Base-by-base conservation (phyloP, 2,329 filamentous ascomycete species). In the Curvularia sp. region DNA sequence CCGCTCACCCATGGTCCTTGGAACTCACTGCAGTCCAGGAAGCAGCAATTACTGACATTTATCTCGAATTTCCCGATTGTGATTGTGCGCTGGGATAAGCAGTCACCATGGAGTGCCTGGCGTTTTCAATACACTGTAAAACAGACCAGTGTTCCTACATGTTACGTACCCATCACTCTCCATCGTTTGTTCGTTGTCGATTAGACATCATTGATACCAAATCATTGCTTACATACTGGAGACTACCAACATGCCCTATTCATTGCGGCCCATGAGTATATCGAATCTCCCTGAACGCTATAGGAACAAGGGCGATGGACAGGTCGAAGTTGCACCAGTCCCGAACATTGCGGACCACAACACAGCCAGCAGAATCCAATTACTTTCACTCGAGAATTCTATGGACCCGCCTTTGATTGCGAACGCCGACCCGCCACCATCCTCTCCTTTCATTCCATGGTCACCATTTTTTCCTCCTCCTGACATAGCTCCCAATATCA, bases 211-310 rank as follows among this genome's bases (percentile, higher is more conserved):
- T 60, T 28, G 4, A 43, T 47, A 53, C 7, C 39, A 21, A 34
- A 50, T 12, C 45, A 57, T 42, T 15, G 13, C 27, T 47, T 47
- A 42, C 9, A 19, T 46, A 30, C 39, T 28, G 25, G 15, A 51
- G 19, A 21, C 27, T 2, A 18, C 34, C 13, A 56, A 27, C 3
- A 55, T 59, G 53, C 19, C 51, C 5, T 57, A 57, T 10, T 36
- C 43, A 8, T 25, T 57, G 42, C 49, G 57, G 10, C 47, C 53
- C 6, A 23, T 23, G n/a, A 41, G 27, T 19, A 52, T 39, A 47
- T 53, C 51, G 36, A 58, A 60, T 10, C 36, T 32, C n/a, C 49
- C 45, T 21, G 34, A 21, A 21, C 47, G 51, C 45, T 39, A 43
- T 13, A 50, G 48, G 38, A 23, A 53, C 12, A 23, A 15, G 5